A percentile compares a stretch with the other conserved stretches of the same genome.
Conservation (phyloP, 1,284 basidiomycete species). For the Caloboletus firmus region DNA sequence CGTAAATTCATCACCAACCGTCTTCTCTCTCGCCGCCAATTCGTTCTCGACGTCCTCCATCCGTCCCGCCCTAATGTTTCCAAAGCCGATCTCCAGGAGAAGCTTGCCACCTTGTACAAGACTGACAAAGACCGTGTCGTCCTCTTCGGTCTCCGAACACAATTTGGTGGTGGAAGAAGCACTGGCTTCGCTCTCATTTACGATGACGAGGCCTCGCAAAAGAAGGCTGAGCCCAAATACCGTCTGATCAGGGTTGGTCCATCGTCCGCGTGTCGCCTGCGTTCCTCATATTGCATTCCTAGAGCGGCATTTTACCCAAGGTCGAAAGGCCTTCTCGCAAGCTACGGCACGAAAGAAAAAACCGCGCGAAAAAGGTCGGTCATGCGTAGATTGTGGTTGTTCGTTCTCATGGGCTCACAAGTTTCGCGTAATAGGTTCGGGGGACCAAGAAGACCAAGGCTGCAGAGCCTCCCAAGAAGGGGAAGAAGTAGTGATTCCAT, state of each 20-base stretch:
- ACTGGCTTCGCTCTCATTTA: conserved; percentile 98
- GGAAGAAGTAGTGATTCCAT: conserved; percentile 64
- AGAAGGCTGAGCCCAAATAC: conserved; percentile 97
- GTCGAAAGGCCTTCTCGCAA: conserved; percentile 93
- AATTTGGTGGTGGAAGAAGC: conserved; percentile 98
- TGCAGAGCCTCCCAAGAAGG: conserved; percentile 84
- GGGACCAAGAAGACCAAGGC: conserved; percentile 94
- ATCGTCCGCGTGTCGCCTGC: not conserved
- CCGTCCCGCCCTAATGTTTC: conserved; percentile 95
- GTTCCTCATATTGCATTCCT: conserved; percentile 10
- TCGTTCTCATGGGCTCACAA: conserved; percentile 7
- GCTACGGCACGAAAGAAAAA: conserved; percentile 99
- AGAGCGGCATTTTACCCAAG: conserved; percentile 86
- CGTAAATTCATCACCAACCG: conserved; percentile 99
- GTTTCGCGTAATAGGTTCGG: conserved; percentile 59
- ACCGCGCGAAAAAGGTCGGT: conserved; percentile 92
- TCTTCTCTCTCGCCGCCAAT: conserved; percentile 90
- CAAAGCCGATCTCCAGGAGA: conserved; percentile 90
- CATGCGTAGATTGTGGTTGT: conserved; percentile 21
- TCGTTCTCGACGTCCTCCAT: conserved; percentile 95
- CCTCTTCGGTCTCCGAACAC: conserved; percentile 83
- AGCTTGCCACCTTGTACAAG: conserved; percentile 83
- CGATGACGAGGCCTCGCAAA: conserved; percentile 93
- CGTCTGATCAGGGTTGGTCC: conserved; percentile 86
- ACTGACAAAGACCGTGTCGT: conserved; percentile 76